phyloP scores from a whole-genome alignment of 2,329 filamentous ascomycete species.

The Pyrenophora graminea region DNA sequence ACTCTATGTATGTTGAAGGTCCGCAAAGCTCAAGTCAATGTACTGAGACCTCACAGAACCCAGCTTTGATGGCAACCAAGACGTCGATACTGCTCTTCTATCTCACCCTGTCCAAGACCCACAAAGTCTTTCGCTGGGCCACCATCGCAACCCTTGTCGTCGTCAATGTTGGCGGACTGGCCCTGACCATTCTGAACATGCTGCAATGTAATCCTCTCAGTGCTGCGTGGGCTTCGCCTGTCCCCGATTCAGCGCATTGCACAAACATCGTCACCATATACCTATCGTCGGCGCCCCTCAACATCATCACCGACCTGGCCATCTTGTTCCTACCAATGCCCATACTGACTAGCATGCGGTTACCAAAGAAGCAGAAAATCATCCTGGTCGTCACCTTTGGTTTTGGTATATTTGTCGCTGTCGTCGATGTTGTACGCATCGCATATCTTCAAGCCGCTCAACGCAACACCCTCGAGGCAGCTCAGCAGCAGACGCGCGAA shows the following conservation, averaged over 20 bases:
- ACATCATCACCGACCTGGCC: conserved; percentile 87
- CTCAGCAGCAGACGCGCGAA: conserved; percentile 32
- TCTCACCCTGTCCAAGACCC: conserved; percentile 77
- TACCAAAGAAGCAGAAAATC: conserved; percentile 83
- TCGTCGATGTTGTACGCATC: conserved; percentile 87
- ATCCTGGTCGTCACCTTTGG: conserved; percentile 86
- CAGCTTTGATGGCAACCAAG: conserved; percentile 87
- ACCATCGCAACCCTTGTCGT: conserved; percentile 78
- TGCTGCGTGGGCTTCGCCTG: conserved; percentile 66
- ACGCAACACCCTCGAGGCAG: conserved; percentile 51
- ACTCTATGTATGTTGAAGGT: conserved; percentile 56
- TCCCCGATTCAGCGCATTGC: conserved; percentile 56
- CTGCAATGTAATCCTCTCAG: conserved; percentile 79
- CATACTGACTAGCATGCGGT: conserved; percentile 74
- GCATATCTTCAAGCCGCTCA: conserved; percentile 82
- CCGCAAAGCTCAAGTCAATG: not conserved
- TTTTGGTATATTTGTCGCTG: conserved; percentile 82
- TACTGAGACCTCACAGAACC: conserved; percentile 64
- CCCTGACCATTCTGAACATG: conserved; percentile 83
- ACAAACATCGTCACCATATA: conserved; percentile 67
- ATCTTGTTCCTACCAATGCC: conserved; percentile 88
- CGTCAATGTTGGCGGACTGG: conserved; percentile 76
- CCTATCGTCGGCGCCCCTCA: conserved; percentile 79
- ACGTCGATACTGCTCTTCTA: conserved; percentile 93
- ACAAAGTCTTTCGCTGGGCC: conserved; percentile 76